A percentile compares a stretch with the other conserved stretches of the same genome.
Conservation (phyloP, 257 asterid species). For the Primulina tabacum region DNA sequence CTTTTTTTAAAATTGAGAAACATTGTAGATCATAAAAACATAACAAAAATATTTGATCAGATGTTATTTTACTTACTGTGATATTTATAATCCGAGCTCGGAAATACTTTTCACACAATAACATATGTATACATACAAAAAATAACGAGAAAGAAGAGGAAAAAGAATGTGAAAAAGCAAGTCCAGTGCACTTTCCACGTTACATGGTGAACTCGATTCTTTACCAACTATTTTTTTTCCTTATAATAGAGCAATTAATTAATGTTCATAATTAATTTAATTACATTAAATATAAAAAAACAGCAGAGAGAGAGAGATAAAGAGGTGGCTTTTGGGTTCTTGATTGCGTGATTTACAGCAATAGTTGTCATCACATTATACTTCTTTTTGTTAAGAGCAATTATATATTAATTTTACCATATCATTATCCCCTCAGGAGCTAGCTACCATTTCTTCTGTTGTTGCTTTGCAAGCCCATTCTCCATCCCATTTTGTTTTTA, state of each 20-base stretch:
- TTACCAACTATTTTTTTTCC: not conserved
- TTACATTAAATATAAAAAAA: not conserved
- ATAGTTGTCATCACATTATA: constrained; percentile 43
- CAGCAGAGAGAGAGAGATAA: constrained; percentile 15
- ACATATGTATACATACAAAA: too few species aligned
- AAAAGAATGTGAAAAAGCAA: not conserved
- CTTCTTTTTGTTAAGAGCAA: not conserved
- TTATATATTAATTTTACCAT: not conserved
- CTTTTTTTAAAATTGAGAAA: too few species aligned
- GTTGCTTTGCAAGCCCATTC: constrained; percentile 12
- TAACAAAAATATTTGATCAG: too few species aligned
- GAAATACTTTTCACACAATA: too few species aligned
- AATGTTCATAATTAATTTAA: too few species aligned
- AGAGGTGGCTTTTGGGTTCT: constrained; percentile 28
- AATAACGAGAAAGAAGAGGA: too few species aligned
- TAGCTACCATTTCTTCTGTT: constrained; percentile 22
- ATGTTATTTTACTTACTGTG: too few species aligned
- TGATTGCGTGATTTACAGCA: constrained; percentile 51
- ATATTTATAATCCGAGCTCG: too few species aligned
- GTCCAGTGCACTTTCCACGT: not conserved
- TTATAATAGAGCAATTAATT: not conserved
- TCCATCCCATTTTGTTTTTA: constrained; percentile 20
- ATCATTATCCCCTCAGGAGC: constrained; percentile 25
- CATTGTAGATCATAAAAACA: too few species aligned
- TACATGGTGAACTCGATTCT: not conserved